Conservation (phyloP, 2,329 filamentous ascomycete genomes). For the Moelleriella libera region DNA sequence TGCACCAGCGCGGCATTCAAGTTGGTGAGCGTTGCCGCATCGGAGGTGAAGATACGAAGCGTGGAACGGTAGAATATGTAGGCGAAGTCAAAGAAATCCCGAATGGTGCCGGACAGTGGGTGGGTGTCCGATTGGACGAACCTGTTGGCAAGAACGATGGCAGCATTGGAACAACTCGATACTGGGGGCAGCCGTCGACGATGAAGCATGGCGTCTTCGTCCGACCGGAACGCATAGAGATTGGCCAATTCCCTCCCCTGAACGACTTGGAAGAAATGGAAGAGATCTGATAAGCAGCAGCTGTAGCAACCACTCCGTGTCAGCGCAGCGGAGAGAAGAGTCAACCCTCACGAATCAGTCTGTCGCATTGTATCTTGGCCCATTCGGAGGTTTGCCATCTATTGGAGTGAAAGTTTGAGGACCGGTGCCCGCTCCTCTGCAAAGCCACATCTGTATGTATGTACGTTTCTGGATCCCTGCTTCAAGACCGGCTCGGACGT, state of each 20-base stretch:
- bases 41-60: slow-evolving; percentile 51
- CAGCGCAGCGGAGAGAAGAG: no score
- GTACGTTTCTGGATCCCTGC: no score
- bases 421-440: not conserved
- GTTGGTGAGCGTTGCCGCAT: slow-evolving; percentile 51
- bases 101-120: slow-evolving; percentile 49
- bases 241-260: slow-evolving; percentile 56
- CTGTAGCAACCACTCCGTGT: not conserved
- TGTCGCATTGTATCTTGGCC: no score
- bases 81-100: slow-evolving; percentile 65
- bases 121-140: slow-evolving; percentile 64
- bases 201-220: slow-evolving; percentile 69
- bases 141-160: slow-evolving; percentile 76
- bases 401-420: no score
- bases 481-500: no score
- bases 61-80: slow-evolving; percentile 58
- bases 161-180: slow-evolving; percentile 49
- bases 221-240: slow-evolving; percentile 62
- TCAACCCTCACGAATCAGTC: no score
- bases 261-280: slow-evolving; percentile 69
- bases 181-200: slow-evolving; percentile 51
- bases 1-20: slow-evolving; percentile 52
- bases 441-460: no score
- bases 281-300: no score
- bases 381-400: no score